Evolutionary conservation across 2,329 filamentous ascomycete genomes (phyloP).

Genomic region (Neurospora sp.): DNA sequence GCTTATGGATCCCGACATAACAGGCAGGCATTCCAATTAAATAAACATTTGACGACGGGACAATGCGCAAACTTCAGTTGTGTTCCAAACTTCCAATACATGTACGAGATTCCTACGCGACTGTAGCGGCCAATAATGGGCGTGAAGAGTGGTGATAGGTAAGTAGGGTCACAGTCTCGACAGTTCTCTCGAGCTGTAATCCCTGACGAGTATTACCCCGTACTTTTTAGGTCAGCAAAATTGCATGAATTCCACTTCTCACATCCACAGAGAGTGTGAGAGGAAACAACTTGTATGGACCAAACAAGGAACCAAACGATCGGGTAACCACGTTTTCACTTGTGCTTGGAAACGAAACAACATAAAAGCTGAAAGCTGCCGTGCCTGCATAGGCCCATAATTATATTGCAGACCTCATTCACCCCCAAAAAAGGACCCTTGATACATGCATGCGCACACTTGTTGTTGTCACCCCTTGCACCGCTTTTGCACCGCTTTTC

Average conservation of each 20-base stretch:
- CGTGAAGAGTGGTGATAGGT: neutral
- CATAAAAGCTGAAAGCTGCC: too few relatives aligned
- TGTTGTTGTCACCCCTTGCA: neutral
- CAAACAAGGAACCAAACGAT: neutral
- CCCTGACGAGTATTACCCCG: neutral
- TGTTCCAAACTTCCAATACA: neutral
- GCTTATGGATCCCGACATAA: neutral
- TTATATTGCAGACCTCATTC: neutral
- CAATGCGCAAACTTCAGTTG: neutral
- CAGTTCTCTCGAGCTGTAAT: neutral
- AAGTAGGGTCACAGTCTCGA: neutral
- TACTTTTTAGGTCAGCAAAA: neutral
- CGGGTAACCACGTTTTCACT: neutral
- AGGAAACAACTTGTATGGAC: neutral
- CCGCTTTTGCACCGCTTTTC: neutral
- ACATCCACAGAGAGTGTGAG: neutral
- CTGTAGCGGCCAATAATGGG: neutral
- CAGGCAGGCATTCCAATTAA: neutral
- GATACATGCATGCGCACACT: neutral
- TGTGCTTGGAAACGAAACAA: neutral
- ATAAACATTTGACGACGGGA: neutral
- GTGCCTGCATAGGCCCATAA: neutral
- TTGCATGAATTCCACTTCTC: neutral
- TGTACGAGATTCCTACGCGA: neutral
- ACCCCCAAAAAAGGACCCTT: neutral